These are phyloP conservation scores for Eucalyptus virginea DNA, from an alignment of 345 rosid genomes.

Conservation along the genomic window DNA sequence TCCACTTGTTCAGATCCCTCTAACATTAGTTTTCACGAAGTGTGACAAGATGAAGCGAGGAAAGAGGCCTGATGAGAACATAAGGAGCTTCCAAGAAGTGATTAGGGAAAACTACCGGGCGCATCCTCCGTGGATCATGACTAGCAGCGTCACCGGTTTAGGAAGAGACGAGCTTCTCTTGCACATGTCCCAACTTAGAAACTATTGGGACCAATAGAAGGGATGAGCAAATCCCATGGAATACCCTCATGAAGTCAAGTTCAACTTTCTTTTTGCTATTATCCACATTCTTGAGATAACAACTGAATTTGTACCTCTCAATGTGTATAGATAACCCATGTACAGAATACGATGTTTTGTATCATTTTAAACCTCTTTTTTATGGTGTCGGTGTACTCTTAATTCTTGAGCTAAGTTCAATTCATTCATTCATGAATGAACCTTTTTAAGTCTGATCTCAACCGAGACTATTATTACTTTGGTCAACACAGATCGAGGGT, in stretches of 20 bases:
- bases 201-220: conserved; percentile 18
- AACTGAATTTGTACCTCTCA: background rate
- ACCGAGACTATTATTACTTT: background rate
- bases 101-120: conserved; percentile 41
- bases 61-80: conserved; percentile 75
- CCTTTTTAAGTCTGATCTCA: background rate
- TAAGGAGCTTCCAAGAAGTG: conserved; percentile 58
- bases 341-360: background rate
- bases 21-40: conserved; percentile 86
- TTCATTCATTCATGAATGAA: background rate
- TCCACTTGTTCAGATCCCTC: conserved; percentile 40
- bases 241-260: background rate
- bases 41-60: conserved; percentile 84
- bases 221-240: background rate
- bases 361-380: background rate
- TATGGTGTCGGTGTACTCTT: background rate
- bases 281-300: background rate
- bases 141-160: conserved; percentile 74
- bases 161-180: conserved; percentile 94
- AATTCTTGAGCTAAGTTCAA: background rate
- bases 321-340: background rate
- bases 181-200: conserved; percentile 73
- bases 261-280: background rate
- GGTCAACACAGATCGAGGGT: background rate
- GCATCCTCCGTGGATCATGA: conserved; percentile 92